Evolutionary conservation across 2,329 filamentous ascomycete genomes (phyloP).

Genomic region (Xylaria sp.): DNA sequence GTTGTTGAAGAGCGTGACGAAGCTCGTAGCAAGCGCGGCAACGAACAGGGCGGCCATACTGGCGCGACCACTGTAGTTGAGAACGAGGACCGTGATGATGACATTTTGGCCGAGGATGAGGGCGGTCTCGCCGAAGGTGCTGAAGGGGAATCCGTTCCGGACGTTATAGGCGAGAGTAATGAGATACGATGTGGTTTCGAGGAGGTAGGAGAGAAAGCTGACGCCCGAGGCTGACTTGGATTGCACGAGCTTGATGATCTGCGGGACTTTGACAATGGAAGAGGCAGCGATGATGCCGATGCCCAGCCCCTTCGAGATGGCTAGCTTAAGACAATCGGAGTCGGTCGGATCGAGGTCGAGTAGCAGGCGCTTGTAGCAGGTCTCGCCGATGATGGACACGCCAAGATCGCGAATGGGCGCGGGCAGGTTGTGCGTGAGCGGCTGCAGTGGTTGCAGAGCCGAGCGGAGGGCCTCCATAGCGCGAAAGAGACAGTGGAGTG

Average conservation of each 20-base stretch:
- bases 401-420: constrained; percentile 78
- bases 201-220: constrained; percentile 88
- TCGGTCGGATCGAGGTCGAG: constrained; percentile 84
- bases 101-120: constrained; percentile 94
- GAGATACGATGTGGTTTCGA: constrained; percentile 89
- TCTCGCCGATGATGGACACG: constrained; percentile 80
- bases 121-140: constrained; percentile 94
- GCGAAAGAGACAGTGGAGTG: not conserved
- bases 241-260: constrained; percentile 90
- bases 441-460: constrained; percentile 70
- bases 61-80: constrained; percentile 80
- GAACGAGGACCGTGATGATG: constrained; percentile 84
- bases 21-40: constrained; percentile 75
- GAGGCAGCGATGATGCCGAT: constrained; percentile 93
- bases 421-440: constrained; percentile 79
- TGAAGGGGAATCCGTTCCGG: constrained; percentile 92
- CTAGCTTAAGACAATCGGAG: constrained; percentile 85
- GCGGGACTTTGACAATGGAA: constrained; percentile 93
- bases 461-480: constrained; percentile 71
- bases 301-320: constrained; percentile 90
- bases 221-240: constrained; percentile 86
- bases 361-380: constrained; percentile 87
- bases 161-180: constrained; percentile 93
- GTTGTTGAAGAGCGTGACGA: constrained; percentile 76
- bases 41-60: constrained; percentile 80